Percentiles rank a stretch among this genome's conserved stretches.
phyloP scores from a whole-genome alignment of 164 flowering plant species.

The Stephania cephalantha region DNA sequence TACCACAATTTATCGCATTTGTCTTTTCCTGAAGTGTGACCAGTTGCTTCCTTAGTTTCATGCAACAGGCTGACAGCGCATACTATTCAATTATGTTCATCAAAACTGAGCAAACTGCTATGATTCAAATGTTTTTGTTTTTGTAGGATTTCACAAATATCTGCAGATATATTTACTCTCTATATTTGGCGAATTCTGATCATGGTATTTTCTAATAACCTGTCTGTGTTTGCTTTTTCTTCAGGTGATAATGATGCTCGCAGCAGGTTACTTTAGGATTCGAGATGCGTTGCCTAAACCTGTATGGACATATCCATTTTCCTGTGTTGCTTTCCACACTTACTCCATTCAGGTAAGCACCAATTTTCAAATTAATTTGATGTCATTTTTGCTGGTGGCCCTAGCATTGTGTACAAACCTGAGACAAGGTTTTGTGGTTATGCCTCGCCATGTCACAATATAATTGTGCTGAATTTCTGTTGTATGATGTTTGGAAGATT shows the following conservation, averaged over 20 bases:
- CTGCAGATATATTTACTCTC: not conserved
- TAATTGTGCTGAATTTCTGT: not conserved
- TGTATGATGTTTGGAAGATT: not conserved
- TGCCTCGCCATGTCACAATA: not conserved
- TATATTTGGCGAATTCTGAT: not conserved
- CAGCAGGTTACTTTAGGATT: conserved; percentile 85
- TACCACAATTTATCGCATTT: too few species aligned
- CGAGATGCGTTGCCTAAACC: conserved; percentile 69
- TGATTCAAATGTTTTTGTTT: not conserved
- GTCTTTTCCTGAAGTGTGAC: not conserved
- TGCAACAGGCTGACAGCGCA: not conserved
- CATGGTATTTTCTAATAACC: not conserved
- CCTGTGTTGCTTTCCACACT: conserved; percentile 88
- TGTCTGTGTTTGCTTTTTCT: conserved; percentile 14
- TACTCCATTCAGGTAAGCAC: conserved; percentile 82
- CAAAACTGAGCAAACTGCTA: not conserved
- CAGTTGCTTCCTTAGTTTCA: not conserved
- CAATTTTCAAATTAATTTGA: not conserved
- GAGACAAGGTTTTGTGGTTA: not conserved
- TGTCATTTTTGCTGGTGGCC: not conserved
- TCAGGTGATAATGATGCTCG: conserved; percentile 93
- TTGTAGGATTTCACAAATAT: not conserved
- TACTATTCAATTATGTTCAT: not conserved
- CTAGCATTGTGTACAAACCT: not conserved
- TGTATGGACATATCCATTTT: conserved; percentile 88